Evolutionary conservation across 148 eudicot genomes (phyloP), one percentile per base, ranked within the genome.

Genomic region (Dianthus caryophyllus): DNA sequence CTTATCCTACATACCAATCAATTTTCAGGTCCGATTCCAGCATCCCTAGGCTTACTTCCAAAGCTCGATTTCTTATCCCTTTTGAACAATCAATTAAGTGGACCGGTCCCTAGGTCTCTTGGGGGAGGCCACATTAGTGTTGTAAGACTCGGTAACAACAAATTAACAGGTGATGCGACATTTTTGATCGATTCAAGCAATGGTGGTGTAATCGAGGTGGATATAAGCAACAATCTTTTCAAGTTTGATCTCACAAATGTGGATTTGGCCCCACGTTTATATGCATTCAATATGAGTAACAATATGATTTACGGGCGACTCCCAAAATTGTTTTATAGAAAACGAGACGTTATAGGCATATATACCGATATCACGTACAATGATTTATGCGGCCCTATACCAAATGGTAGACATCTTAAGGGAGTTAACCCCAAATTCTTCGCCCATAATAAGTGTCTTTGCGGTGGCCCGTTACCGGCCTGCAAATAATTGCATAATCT

Each of bases 361-460:
- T 30, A 52, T 10, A 17, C 18, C 1, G 60, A 50, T 31, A 18
- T 50, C 26, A 52, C 29, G 20, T 50, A 66, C 22, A 50, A 50
- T 30, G 51, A 62, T 0, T 18, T 62, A 41, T 62, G 66, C 43
- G 66, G 57, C 17, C 59, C 59, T 11, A 50, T 50, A 9, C 70
- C 70, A 33, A 66, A 50, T 66, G 58, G 59, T 18, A 24, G 70
- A 52, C 46, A 29, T 50, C 70, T 66, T 10, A 66, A 33, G 18
- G 30, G 21, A n/a, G 58, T 66, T 25, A 27, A 56, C 36, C 63
- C 63, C 15, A 18, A 15, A 18, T 14, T 68, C 4, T 68, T 68
- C 33, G 51, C 33, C 13, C 71, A 68, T 26, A 68, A 68, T n/a
- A 55, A 68, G 71, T 68, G 71, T 21, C 64, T 68, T 11, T 68